Percentiles rank a stretch among this genome's conserved stretches.
These are phyloP conservation scores for Candida corydali DNA, from an alignment of 805 yeast species.

Conservation along the genomic window DNA sequence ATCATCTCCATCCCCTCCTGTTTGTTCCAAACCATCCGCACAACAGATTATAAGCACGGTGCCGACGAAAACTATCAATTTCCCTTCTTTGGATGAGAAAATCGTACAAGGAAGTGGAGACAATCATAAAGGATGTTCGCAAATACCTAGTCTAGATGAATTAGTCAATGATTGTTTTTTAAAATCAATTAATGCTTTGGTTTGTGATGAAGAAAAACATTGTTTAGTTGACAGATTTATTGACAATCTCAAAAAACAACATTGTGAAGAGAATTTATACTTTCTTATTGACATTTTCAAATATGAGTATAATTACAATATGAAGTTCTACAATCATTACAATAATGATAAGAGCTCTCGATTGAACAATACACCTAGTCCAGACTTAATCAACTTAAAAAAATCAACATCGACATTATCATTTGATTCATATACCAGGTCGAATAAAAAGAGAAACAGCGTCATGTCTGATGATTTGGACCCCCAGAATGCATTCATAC, in stretches of 20 bases:
- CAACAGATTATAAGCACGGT: slow-evolving; percentile 1
- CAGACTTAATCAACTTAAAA: slow-evolving; percentile 3
- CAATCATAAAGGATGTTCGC: neutral
- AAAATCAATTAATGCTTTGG: slow-evolving; percentile 15
- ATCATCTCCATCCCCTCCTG: neutral
- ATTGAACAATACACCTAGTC: slow-evolving; percentile 9
- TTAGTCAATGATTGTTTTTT: slow-evolving; percentile 32
- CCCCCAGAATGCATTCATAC: slow-evolving; percentile 17
- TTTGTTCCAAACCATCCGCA: neutral
- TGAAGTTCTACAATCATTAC: slow-evolving; percentile 3
- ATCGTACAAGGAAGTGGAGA: neutral
- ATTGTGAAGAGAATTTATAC: slow-evolving; percentile 43
- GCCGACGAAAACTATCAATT: slow-evolving; percentile 4
- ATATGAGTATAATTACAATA: slow-evolving; percentile 42
- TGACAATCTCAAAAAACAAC: slow-evolving; percentile 28
- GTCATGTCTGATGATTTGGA: slow-evolving; percentile 22
- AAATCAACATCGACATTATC: slow-evolving; percentile 3
- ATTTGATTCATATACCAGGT: neutral
- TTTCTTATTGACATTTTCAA: slow-evolving; percentile 44
- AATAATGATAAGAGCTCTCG: neutral
- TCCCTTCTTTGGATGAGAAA: slow-evolving; percentile 3
- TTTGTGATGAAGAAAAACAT: slow-evolving; percentile 8
- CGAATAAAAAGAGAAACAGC: neutral
- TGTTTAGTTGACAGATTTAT: slow-evolving; percentile 24
- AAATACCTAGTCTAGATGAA: slow-evolving; percentile 16